Evolutionary conservation across 176 grass and related monocot genomes (phyloP), one percentile per base, ranked within the genome.

Genomic region (Carex myosuroides): DNA sequence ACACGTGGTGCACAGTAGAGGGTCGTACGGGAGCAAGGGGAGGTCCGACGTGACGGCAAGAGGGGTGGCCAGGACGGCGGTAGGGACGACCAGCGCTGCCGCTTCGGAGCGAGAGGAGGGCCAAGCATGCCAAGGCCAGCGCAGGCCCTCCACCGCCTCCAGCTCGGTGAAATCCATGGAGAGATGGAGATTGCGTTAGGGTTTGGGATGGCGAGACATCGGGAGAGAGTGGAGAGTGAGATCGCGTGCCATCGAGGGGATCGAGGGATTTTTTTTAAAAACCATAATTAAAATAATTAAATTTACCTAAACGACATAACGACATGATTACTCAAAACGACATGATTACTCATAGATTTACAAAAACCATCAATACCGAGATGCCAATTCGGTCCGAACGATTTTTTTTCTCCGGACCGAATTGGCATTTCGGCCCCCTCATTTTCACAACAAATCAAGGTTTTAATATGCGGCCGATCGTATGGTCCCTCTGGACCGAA

Each of bases 121-220:
- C 96, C 96, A 99, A 24, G 93, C 70, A 79, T 99, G 93, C 96
- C 93, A 99, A 58, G 96, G 91, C 96, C 91, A 95, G 5, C 93
- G 96, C 8, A 99, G 88, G 55, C 96, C 96, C 91, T 99, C 96
- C 66, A 95, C 92, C 54, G 93, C 89, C 90, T 99, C 96, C 85
- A 99, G 87, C 96, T 99, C 93, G 42, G 90, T 88, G 87, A 99
- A 99, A 86, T 95, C 96, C 96, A 95, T 99, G 85, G 88, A 20
- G 53, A n/a, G 62, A 82, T 53, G 75, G 81, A 41, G 75, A 33
- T 35, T 50, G 56, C 61, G 88, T 70, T 85, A 94, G 86, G 88
- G 85, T 91, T 94, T 84, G 87, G 30, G 18, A 4, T 52, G 84
- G 85, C 60, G 59, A 12, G 64, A 21, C 70, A 75, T 85, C 8